These are phyloP conservation scores for Trichophaea hybrida DNA, from an alignment of 2,329 filamentous ascomycete genomes.

Conservation along the genomic window DNA sequence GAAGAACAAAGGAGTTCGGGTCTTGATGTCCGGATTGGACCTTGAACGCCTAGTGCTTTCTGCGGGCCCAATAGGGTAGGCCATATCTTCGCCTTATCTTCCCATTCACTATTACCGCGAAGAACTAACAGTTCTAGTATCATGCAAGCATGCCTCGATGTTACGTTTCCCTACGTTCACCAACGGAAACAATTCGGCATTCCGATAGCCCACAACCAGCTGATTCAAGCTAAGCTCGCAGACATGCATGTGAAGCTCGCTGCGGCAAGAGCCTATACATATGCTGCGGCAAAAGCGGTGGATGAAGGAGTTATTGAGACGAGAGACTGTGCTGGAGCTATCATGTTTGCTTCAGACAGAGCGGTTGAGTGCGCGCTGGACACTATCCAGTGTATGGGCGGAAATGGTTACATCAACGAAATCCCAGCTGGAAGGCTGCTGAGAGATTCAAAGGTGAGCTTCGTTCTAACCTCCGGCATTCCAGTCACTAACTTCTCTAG, in stretches of 20 bases:
- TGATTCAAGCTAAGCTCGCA: constrained; percentile 82
- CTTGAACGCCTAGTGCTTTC: constrained; percentile 84
- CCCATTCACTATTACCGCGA: background rate
- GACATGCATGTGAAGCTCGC: constrained; percentile 96
- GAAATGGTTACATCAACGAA: constrained; percentile 93
- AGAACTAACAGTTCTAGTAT: background rate
- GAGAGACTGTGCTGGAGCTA: constrained; percentile 87
- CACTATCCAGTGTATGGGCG: constrained; percentile 81
- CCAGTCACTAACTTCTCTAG: constrained; percentile 28
- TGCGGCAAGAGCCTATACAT: constrained; percentile 74
- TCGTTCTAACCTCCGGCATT: background rate
- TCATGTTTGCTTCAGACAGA: constrained; percentile 80
- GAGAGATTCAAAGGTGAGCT: constrained; percentile 46
- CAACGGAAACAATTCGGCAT: constrained; percentile 73
- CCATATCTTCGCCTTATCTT: constrained; percentile 8
- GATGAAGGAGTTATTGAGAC: constrained; percentile 67
- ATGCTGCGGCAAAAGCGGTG: constrained; percentile 61
- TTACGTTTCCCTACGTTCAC: constrained; percentile 77
- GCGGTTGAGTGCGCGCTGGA: constrained; percentile 78
- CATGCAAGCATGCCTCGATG: constrained; percentile 83
- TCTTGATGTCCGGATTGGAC: constrained; percentile 93
- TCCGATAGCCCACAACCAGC: constrained; percentile 82
- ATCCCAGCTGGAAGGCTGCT: constrained; percentile 77
- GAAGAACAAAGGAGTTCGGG: constrained; percentile 68
- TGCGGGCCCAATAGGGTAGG: constrained; percentile 66